A percentile compares a stretch with the other conserved stretches of the same genome.
Evolutionary conservation across 805 yeast genomes (phyloP).

Genomic region (Nakazawaea ambrosiae): DNA sequence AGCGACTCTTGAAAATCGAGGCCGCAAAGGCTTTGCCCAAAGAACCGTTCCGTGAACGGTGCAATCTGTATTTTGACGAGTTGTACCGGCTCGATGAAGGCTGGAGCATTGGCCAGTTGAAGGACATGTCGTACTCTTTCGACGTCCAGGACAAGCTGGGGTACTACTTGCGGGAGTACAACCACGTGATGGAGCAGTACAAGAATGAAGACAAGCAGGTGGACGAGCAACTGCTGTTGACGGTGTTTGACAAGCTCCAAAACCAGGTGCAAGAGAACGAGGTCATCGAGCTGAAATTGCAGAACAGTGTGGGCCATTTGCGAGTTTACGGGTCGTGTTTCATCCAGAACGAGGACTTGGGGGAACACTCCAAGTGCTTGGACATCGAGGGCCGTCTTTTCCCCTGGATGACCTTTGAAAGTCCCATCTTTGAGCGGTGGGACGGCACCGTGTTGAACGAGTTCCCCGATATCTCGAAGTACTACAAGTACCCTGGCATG

Average conservation of each 20-base stretch:
- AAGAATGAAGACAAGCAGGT: conserved; percentile 8
- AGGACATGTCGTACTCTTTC: conserved; percentile 5
- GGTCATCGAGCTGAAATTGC: conserved; percentile 17
- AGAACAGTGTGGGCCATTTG: conserved; percentile 34
- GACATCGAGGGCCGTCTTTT: conserved; percentile 31
- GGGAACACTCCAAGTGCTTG: conserved; percentile 16
- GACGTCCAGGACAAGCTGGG: conserved; percentile 10
- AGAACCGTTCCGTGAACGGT: conserved; percentile 4
- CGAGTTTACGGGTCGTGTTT: conserved; percentile 40
- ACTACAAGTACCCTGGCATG: conserved; percentile 9
- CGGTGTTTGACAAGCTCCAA: conserved; percentile 7
- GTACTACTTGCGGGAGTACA: conserved; percentile 6
- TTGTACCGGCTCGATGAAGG: conserved; percentile 9
- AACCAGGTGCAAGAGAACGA: conserved; percentile 1
- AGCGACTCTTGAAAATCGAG: conserved; percentile 4
- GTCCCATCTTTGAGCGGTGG: conserved; percentile 35
- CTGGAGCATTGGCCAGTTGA: conserved; percentile 7
- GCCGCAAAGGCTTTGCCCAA: conserved; percentile 1
- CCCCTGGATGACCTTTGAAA: conserved; percentile 32
- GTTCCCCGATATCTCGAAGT: conserved; percentile 25
- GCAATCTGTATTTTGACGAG: conserved; percentile 10
- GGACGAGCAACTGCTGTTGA: conserved; percentile 7
- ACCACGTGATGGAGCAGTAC: conserved; percentile 3
- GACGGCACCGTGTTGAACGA: conserved; percentile 21
- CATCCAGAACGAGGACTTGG: conserved; percentile 14